phyloP scores from a whole-genome alignment of 78 protist species.

The Anaeramoeba flamelloides region DNA sequence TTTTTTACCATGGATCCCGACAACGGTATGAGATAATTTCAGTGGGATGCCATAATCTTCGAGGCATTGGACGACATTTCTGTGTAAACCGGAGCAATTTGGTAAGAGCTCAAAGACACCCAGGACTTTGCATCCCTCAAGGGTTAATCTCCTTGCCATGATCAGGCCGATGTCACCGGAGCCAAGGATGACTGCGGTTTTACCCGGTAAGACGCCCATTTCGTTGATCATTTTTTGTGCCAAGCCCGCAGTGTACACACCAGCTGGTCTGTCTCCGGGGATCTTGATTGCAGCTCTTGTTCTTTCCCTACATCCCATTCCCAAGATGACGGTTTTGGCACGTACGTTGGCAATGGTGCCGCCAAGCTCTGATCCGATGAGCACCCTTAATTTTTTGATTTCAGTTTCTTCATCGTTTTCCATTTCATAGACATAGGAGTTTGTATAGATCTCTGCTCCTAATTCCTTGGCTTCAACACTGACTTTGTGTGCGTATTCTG shows the following conservation, averaged over 20 bases:
- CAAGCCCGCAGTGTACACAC: slow-evolving; percentile 5
- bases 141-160: background rate
- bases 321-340: background rate
- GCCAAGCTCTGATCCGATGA: no score
- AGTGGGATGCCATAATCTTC: background rate
- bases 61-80: background rate
- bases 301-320: background rate
- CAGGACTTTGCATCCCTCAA: background rate
- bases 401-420: no score
- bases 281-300: background rate
- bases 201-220: background rate
- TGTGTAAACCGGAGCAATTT: background rate
- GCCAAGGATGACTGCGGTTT: background rate
- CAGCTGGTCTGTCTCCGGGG: background rate
- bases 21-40: background rate
- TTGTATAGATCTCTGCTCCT: no score
- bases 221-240: background rate
- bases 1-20: background rate
- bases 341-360: background rate
- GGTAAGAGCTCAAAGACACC: background rate
- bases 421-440: no score
- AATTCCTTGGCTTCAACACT: background rate
- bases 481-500: background rate
- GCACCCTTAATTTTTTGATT: no score
- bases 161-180: slow-evolving; percentile 2